Conservation (phyloP, 176 grass and related monocot species). For the Aegilops longissima region DNA sequence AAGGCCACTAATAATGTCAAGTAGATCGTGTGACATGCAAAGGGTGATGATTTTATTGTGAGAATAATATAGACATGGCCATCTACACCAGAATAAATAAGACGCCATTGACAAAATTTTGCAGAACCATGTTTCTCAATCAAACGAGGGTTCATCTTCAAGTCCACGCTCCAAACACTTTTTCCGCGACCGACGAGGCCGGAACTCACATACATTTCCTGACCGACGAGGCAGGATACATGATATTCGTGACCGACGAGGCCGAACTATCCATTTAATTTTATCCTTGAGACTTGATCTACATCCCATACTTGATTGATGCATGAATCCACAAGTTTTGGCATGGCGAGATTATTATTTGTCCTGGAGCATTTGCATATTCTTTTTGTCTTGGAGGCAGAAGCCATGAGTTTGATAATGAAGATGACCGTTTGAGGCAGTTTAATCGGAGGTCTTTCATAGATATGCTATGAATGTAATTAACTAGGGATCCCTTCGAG, state of each 20-base stretch:
- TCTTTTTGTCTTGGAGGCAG: neutral
- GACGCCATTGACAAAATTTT: no score
- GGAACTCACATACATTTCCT: neutral
- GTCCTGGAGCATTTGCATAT: neutral
- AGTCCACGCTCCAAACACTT: neutral
- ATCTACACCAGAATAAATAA: no score
- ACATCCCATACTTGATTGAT: no score
- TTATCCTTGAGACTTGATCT: neutral
- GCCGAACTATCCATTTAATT: no score
- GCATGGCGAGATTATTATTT: neutral
- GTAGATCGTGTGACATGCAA: no score
- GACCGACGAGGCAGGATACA: neutral
- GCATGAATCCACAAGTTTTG: neutral
- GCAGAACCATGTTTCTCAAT: no score
- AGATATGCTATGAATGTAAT: neutral
- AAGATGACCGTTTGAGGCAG: neutral
- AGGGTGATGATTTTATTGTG: no score
- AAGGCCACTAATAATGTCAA: no score
- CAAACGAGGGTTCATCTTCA: no score
- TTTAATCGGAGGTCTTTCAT: neutral
- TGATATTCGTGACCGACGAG: neutral
- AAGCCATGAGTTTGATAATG: neutral
- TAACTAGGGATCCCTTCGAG: neutral
- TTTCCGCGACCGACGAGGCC: neutral
- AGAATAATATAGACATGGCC: no score